Base-by-base conservation (phyloP, 2,329 filamentous ascomycete species). In the Colletotrichum simmondsii region DNA sequence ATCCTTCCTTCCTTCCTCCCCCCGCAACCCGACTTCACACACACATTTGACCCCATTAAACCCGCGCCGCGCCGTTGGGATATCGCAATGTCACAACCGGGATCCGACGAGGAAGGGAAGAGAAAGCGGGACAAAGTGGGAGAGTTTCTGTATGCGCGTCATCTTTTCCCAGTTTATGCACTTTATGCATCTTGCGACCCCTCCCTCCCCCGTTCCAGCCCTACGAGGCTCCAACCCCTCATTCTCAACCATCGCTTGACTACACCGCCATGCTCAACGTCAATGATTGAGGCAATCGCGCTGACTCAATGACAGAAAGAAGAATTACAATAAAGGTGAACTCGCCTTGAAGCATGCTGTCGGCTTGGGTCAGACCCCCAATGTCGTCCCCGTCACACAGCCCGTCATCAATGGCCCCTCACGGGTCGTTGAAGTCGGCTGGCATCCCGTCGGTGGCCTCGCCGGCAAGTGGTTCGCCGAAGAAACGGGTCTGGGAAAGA, bases 401-500 rank as follows among this genome's bases (percentile, higher is more conserved):
- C 82, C 85, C 1, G 75, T 78, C 35, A 80, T 84, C 68, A 79
- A 81, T 66, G 81, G 77, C 22, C 77, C 78, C 19, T 78, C 81
- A 7, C 82, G 86, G n/a, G 77, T 79, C 0, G 88, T 90, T 35
- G 82, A 87, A 75, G 84, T 91, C 30, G 89, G 88, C 26, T 91
- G 89, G 89, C 88, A 90, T 77, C 88, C 89, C 1, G 88, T 91
- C 7, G 87, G 84, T 19, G 88, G 88, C 0, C 80, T 87, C 22
- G 87, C 87, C 0, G 88, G 88, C 53, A 89, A 89, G 75, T 90
- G 88, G 88, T 87, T 90, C 63, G 88, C 88, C 16, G 88, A 90
- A 66, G 81, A 87, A 76, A 89, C 88, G 0, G 85, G 86, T 0
- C 77, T 90, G 26, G 89, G 89, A 3, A 87, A 86, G 79, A 81